Base-by-base conservation (phyloP, 371 early-diverging fungal species). In the Syncephalastrum sp. region DNA sequence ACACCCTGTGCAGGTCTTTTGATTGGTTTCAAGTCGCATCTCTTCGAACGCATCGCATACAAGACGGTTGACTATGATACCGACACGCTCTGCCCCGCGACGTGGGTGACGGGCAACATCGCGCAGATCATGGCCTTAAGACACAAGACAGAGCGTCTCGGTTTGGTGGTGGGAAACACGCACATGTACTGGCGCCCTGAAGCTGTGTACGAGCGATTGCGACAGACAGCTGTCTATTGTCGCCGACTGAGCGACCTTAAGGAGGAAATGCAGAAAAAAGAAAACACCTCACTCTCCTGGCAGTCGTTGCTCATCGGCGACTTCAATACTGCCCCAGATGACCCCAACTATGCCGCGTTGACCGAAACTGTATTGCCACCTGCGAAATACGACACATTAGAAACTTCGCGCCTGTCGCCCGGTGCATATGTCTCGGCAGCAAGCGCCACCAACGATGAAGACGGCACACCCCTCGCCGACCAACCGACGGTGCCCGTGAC, bases 171-270 rank as follows among this genome's bases (percentile, higher is more conserved):
- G 12, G 73, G 70, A 4, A 74, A 68, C 16, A 72, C 65, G 3
- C 83, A 84, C 64, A 41, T 84, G 47, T 84, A 81, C 56, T 84
- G 85, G 85, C 70, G 79, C 42, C 85, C 85, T 1, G 67, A 68
- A 38, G 75, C 82, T 3, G 75, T 67, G n/a, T 84, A 84, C 56
- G 85, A 84, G 55, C 63, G 82, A 3, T 60, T 76, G 14, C 69
- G 85, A 47, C 85, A 84, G 51, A 67, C 74, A 0, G 57, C 67
- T 3, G 72, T 82, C 15, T 75, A 65, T 47, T 38, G 54, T 3
- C 60, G 64, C 5, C 47, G 60, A 1, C 33, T 74, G 8, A 21
- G 57, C 5, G 68, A 69, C 14, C 58, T 72, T 3, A 63, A 63
- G 23, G 17, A 49, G 16, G 19, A 61, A 6, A 23, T 68, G 21